Evolutionary conservation across 1,139 yeast genomes (phyloP).

Genomic region (Protomyces arabidopsidicola): DNA sequence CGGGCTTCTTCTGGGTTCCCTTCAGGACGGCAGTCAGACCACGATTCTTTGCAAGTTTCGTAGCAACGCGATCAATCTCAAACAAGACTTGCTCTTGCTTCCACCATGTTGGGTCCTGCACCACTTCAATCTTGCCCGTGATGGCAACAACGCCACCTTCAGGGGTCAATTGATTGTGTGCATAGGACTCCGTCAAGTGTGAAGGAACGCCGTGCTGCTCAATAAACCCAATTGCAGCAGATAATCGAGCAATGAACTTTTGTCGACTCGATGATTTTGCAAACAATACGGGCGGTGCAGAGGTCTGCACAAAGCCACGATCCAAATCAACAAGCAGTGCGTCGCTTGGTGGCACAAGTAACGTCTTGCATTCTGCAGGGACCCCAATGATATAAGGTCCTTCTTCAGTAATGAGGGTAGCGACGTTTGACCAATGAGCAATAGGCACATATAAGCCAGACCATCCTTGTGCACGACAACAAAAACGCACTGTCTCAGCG

Average conservation of each 20-base stretch:
- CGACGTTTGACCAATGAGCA: conserved; percentile 5
- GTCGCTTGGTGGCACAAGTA: conserved; percentile 19
- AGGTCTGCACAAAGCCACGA: conserved; percentile 9
- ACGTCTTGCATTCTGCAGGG: conserved; percentile 16
- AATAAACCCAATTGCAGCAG: conserved; percentile 3
- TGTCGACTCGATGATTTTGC: conserved; percentile 14
- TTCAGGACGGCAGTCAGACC: conserved; percentile 17
- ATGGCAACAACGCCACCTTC: conserved; percentile 21
- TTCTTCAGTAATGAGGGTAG: conserved; percentile 8
- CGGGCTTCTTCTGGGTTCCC: conserved; percentile 15
- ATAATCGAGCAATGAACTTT: conserved; percentile 14
- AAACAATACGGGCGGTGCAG: conserved; percentile 17
- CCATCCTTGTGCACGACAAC: conserved; percentile 18
- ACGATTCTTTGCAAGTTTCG: conserved; percentile 16
- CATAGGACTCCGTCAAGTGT: conserved; percentile 16
- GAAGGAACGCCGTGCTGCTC: conserved; percentile 12
- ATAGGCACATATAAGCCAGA: conserved; percentile 27
- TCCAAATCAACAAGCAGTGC: conserved; percentile 25
- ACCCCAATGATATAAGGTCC: conserved; percentile 27
- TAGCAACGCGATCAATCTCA: conserved; percentile 19
- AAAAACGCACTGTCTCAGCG: conserved; percentile 19
- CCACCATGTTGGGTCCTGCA: conserved; percentile 25
- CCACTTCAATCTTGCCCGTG: conserved; percentile 10
- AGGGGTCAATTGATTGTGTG: conserved; percentile 11
- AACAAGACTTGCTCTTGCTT: conserved; percentile 10